Evolutionary conservation across 495 filamentous ascomycete species (phyloP).

Genomic region (Schizothecium vesticola): DNA sequence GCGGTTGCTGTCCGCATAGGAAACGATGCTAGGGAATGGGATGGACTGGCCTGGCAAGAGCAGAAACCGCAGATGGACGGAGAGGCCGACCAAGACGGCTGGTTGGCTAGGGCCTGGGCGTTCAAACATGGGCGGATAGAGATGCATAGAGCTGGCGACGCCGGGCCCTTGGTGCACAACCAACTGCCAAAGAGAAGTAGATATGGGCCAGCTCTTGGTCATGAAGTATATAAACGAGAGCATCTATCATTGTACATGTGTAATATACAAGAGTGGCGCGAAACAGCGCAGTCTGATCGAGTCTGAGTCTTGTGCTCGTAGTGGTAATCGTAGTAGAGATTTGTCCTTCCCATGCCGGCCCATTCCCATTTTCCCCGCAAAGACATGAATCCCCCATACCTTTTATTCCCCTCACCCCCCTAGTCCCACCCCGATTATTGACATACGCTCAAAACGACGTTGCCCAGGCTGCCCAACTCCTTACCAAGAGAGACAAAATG

Average conservation of each 20-base stretch:
- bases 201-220: not conserved
- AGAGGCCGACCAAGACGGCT: not conserved
- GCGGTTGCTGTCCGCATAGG: not conserved
- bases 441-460: not conserved
- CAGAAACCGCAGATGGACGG: not conserved
- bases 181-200: not conserved
- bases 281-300: not conserved
- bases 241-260: not conserved
- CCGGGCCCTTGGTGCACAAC: not conserved
- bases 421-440: not conserved
- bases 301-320: not conserved
- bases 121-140: not conserved
- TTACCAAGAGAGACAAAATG: not conserved
- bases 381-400: not conserved
- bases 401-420: not conserved
- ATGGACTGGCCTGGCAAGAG: not conserved
- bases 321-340: not conserved
- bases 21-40: not conserved
- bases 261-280: not conserved
- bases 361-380: not conserved
- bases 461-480: constrained; percentile 2
- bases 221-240: not conserved
- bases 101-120: not conserved
- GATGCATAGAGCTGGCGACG: not conserved
- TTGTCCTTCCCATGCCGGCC: not conserved